Evolutionary conservation across 768 basidiomycete genomes (phyloP).

Genomic region (Chalciporus sphaerocephalus): DNA sequence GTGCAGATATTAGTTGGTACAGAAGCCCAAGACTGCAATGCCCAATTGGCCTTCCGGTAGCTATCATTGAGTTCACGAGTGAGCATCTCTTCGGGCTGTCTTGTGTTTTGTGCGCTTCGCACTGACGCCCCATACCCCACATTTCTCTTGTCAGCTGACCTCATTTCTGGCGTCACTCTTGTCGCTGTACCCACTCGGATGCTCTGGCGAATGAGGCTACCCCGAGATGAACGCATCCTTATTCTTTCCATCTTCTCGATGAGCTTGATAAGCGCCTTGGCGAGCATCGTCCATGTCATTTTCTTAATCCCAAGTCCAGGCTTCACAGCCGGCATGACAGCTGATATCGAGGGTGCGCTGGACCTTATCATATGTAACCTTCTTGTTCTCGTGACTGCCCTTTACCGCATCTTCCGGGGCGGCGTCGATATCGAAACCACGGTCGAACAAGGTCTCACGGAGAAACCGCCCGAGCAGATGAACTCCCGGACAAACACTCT

Average conservation of each 20-base stretch:
- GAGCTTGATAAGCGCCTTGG: constrained; percentile 7
- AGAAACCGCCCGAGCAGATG: neutral
- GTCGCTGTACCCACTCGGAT: constrained; percentile 8
- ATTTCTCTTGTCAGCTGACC: constrained; percentile 8
- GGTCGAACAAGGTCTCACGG: neutral
- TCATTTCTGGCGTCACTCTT: constrained; percentile 10
- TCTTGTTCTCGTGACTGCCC: constrained; percentile 13
- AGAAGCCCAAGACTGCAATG: neutral
- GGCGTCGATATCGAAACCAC: constrained; percentile 3
- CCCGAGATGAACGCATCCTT: constrained; percentile 9
- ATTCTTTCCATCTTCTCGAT: constrained; percentile 10
- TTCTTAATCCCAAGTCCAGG: constrained; percentile 11
- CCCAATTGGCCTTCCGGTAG: constrained; percentile 1
- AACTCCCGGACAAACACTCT: neutral
- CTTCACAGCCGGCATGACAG: constrained; percentile 10
- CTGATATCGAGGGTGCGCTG: constrained; percentile 15
- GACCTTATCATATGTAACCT: constrained; percentile 14
- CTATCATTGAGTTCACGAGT: constrained; percentile 7
- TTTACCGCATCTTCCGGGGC: constrained; percentile 7
- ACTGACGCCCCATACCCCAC: neutral
- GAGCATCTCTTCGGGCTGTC: neutral
- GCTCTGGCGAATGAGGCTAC: constrained; percentile 5
- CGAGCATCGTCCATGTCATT: constrained; percentile 11
- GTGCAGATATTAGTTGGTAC: constrained; percentile 10
- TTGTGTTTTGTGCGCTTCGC: neutral